Evolutionary conservation across 2,329 filamentous ascomycete genomes (phyloP).

Genomic region (Pseudocercospora musae): DNA sequence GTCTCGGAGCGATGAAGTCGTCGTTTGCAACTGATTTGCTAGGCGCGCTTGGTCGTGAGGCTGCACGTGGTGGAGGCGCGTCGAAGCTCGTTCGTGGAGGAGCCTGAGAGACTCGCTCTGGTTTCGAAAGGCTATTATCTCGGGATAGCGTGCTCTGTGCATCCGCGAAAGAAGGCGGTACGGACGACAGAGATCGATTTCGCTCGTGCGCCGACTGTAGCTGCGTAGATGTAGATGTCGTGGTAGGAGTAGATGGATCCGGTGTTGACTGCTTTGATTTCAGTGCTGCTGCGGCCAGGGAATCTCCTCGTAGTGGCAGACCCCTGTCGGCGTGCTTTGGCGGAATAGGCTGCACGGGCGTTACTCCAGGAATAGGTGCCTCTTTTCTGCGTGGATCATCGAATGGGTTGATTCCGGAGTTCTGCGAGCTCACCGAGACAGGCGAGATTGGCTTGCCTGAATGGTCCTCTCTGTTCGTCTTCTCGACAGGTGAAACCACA

Average conservation of each 20-base stretch:
- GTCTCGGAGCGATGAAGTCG: constrained; percentile 47
- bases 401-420: constrained; percentile 39
- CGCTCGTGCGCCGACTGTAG: constrained; percentile 35
- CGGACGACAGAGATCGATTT: constrained; percentile 38
- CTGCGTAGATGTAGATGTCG: constrained; percentile 32
- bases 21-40: constrained; percentile 41
- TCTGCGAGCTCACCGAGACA: constrained; percentile 37
- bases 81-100: constrained; percentile 38
- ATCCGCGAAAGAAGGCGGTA: constrained; percentile 37
- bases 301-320: constrained; percentile 58
- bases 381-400: constrained; percentile 39
- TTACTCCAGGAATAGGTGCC: constrained; percentile 15
- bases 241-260: constrained; percentile 41
- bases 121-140: constrained; percentile 25
- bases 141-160: constrained; percentile 32
- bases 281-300: constrained; percentile 43
- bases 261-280: constrained; percentile 29
- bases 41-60: constrained; percentile 44
- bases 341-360: constrained; percentile 31
- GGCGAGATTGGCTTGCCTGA: constrained; percentile 36
- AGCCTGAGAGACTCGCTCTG: constrained; percentile 14
- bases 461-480: constrained; percentile 29
- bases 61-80: constrained; percentile 46
- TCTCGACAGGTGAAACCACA: constrained; percentile 39
- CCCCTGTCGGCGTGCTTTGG: constrained; percentile 40